A percentile compares a stretch with the other conserved stretches of the same genome.
These are phyloP conservation scores for Psidium guajava DNA, from an alignment of 345 rosid species.

Conservation along the genomic window DNA sequence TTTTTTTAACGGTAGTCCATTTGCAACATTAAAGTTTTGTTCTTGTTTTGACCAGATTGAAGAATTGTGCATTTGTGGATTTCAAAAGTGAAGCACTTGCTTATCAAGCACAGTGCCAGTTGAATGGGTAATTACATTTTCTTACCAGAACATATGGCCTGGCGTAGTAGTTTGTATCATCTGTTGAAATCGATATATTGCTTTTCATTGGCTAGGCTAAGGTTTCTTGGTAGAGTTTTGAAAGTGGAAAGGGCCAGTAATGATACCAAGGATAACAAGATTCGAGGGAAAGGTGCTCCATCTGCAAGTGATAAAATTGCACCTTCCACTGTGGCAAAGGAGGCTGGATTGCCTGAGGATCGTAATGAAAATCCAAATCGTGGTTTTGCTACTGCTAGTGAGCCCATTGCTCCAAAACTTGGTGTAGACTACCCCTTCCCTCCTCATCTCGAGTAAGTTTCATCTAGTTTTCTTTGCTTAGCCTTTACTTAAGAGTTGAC, in stretches of 20 bases:
- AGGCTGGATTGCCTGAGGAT: constrained; percentile 17
- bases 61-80: constrained; percentile 84
- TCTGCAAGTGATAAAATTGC: constrained; percentile 19
- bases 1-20: neutral
- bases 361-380: constrained; percentile 16
- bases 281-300: constrained; percentile 24
- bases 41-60: constrained; percentile 34
- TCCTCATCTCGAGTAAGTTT: constrained; percentile 74
- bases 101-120: constrained; percentile 68
- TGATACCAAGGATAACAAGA: constrained; percentile 30
- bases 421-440: constrained; percentile 93
- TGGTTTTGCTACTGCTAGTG: constrained; percentile 22
- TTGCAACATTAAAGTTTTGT: neutral
- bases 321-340: constrained; percentile 10
- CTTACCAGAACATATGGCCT: neutral
- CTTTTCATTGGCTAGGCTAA: constrained; percentile 39
- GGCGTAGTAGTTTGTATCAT: neutral
- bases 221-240: constrained; percentile 90
- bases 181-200: neutral
- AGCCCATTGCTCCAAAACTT: constrained; percentile 77
- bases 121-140: constrained; percentile 54
- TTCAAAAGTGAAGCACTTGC: constrained; percentile 63
- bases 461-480: neutral
- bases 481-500: neutral
- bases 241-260: constrained; percentile 67